Base-by-base conservation (phyloP, 441 rosid genomes). In the Sinapis alba region DNA sequence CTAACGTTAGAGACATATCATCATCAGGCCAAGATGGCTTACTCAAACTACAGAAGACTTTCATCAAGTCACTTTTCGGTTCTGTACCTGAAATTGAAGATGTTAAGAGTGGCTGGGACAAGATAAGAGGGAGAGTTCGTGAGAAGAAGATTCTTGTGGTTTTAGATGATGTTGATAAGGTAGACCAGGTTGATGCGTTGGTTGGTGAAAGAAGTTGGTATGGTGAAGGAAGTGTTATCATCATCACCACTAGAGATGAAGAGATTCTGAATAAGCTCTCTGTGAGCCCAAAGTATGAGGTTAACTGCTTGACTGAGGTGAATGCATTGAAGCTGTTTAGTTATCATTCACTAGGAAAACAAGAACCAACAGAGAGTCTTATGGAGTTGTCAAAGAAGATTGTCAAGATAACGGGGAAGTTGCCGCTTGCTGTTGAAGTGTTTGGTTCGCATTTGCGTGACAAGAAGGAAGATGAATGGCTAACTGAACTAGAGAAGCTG, bases 371-470 rank as follows among this genome's bases (percentile, higher is more conserved):
- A 1, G 30, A 73, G 0, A 54, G 6, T 30, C 38, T 76, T 4
- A 0, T 76, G 3, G 76, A 61, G 4, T 68, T 89, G 36, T 81
- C 92, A 13, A 67, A 80, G 80, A 16, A 85, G 73, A 79, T 83
- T 57, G 86, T 86, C 21, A 3, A 68, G 13, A 78, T 74, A 2
- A 32, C 91, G 0, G 94, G 86, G 43, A 41, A 21, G 0, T 66
- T 91, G 19, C 97, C 97, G 1, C 74, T 91, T 71, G 91, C 94
- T 19, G 1, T 89, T 32, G 84, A 85, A 83, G 89, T 91, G 13
- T 82, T 86, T 34, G 97, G 94, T 32, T 83, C 88, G 13, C 83
- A 30, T 63, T 75, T 91, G 74, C 72, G 27, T 45, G 89, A 83
- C 36, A 87, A 86, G 83, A 85, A 85, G 78, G 82, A 32, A 50